phyloP scores from a whole-genome alignment of 2,329 filamentous ascomycete genomes.

The Pyrenophora graminea region DNA sequence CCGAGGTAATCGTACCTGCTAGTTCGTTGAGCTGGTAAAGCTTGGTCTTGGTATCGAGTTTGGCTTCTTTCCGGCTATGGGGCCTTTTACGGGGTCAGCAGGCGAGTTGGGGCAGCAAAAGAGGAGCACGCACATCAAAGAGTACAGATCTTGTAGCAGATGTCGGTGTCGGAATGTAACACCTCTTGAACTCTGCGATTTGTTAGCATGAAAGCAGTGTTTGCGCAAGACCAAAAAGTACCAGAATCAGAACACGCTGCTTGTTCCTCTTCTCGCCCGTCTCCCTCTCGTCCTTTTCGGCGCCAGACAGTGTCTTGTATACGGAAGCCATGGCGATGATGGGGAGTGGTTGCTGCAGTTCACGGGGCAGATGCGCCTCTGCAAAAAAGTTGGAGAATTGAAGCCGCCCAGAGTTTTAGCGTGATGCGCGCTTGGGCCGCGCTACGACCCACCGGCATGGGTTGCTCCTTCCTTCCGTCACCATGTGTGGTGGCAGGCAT shows the following conservation, averaged over 20 bases:
- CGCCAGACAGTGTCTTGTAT: conserved; percentile 59
- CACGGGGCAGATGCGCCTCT: conserved; percentile 16
- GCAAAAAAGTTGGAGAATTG: conserved; percentile 33
- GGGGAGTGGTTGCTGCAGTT: conserved; percentile 18
- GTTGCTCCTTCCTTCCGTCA: conserved; percentile 32
- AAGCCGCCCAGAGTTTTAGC: conserved; percentile 30
- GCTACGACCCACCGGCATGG: conserved; percentile 18
- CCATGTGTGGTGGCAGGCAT: conserved; percentile 18
- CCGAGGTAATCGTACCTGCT: conserved; percentile 31
- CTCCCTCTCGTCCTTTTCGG: conserved; percentile 44
- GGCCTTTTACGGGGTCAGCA: conserved; percentile 53
- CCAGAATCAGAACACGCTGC: conserved; percentile 77
- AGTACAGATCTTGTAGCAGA: conserved; percentile 83
- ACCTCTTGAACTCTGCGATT: conserved; percentile 72
- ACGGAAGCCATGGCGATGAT: conserved; percentile 56
- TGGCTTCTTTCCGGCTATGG: conserved; percentile 90
- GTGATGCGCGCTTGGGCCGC: conserved; percentile 19
- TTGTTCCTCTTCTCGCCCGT: conserved; percentile 48
- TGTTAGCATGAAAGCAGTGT: conserved; percentile 23
- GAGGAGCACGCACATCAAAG: conserved; percentile 63
- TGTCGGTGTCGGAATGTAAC: conserved; percentile 95
- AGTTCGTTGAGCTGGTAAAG: conserved; percentile 55
- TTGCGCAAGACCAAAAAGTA: conserved; percentile 13
- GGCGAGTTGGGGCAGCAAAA: not conserved
- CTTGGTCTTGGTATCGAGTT: conserved; percentile 95